Conservation (phyloP, 768 basidiomycete species). For the Steccherinum ochraceum region DNA sequence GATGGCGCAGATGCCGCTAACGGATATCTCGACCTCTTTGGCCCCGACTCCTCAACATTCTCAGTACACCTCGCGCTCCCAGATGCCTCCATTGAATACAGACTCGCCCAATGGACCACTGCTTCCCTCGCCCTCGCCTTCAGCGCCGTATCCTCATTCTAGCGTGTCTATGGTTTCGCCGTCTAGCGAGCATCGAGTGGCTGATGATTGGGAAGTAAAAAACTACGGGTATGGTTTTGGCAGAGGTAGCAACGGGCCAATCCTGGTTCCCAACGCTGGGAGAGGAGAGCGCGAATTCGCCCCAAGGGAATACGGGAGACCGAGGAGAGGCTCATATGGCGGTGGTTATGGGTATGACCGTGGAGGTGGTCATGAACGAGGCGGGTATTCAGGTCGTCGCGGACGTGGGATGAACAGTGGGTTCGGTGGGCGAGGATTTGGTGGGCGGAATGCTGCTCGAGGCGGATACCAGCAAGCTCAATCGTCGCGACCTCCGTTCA, state of each 20-base stretch:
- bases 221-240: slow-evolving; percentile 67
- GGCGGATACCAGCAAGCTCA: slow-evolving; percentile 24
- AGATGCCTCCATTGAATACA: too few relatives aligned
- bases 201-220: slow-evolving; percentile 45
- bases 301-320: slow-evolving; percentile 19
- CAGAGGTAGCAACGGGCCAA: slow-evolving; percentile 25
- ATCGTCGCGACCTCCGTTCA: slow-evolving; percentile 6
- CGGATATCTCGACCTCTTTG: too few relatives aligned
- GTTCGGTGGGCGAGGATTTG: slow-evolving; percentile 28
- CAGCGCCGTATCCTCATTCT: neutral
- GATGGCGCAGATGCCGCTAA: too few relatives aligned
- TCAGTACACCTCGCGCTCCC: too few relatives aligned
- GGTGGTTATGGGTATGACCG: slow-evolving; percentile 27
- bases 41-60: too few relatives aligned
- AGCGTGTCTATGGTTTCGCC: slow-evolving; percentile 1
- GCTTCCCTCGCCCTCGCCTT: slow-evolving; percentile 2
- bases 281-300: slow-evolving; percentile 11
- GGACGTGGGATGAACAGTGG: slow-evolving; percentile 18
- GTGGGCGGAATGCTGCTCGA: slow-evolving; percentile 7
- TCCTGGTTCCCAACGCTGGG: slow-evolving; percentile 25
- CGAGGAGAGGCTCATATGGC: slow-evolving; percentile 27
- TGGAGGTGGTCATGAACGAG: slow-evolving; percentile 31
- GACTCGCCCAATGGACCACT: slow-evolving; percentile 3
- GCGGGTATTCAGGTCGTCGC: slow-evolving; percentile 31
- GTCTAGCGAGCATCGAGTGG: slow-evolving; percentile 7